Evolutionary conservation across 345 rosid genomes (phyloP).

Genomic region (Salix viminalis): DNA sequence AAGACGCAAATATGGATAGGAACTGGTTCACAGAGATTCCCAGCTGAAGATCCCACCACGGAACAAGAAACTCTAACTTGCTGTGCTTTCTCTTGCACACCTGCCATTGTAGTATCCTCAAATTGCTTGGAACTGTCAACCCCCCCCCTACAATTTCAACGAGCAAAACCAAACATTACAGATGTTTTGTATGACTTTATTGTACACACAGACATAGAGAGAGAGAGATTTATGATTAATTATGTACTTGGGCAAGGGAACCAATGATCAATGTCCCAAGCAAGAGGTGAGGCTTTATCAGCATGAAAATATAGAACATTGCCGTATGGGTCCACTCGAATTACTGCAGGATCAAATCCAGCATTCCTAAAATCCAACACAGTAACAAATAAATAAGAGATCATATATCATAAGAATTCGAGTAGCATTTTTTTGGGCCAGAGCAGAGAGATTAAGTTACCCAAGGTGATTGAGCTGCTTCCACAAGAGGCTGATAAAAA

Average conservation of each 20-base stretch:
- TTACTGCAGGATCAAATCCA: slow-evolving; percentile 88
- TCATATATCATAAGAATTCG: neutral
- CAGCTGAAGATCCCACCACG: slow-evolving; percentile 97
- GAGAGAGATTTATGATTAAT: neutral
- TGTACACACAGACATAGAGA: neutral
- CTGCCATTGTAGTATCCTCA: slow-evolving; percentile 92
- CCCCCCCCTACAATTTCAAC: slow-evolving; percentile 69
- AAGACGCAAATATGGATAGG: slow-evolving; percentile 70
- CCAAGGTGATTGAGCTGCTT: slow-evolving; percentile 89
- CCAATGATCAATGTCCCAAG: slow-evolving; percentile 96
- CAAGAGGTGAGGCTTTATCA: slow-evolving; percentile 94
- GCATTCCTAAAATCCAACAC: slow-evolving; percentile 55
- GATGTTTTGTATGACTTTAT: neutral
- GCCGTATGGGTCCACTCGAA: slow-evolving; percentile 83
- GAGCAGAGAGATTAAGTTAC: slow-evolving; percentile 27
- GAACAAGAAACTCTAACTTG: slow-evolving; percentile 76
- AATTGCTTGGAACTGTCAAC: slow-evolving; percentile 80
- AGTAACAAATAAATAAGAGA: slow-evolving; percentile 13
- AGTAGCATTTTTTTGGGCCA: neutral
- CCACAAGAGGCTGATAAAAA: slow-evolving; percentile 72
- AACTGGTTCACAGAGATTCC: slow-evolving; percentile 94
- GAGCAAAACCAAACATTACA: slow-evolving; percentile 1
- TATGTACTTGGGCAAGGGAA: slow-evolving; percentile 79
- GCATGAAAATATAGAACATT: slow-evolving; percentile 87
- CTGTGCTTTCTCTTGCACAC: slow-evolving; percentile 75